These are phyloP conservation scores for Malassezia equina DNA, from an alignment of 1,284 basidiomycete species.

Conservation along the genomic window DNA sequence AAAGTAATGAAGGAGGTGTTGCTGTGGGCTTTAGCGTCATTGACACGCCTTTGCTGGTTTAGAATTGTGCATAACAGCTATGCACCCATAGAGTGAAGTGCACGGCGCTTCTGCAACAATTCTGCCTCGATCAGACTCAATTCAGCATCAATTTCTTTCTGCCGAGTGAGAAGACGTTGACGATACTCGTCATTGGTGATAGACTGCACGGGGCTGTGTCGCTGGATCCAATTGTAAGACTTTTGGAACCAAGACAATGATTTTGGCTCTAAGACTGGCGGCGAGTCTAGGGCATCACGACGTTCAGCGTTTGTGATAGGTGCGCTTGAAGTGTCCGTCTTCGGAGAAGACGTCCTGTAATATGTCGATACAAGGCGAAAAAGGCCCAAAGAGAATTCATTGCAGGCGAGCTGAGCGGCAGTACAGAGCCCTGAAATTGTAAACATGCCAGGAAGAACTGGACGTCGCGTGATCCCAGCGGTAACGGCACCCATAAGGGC, in stretches of 20 bases:
- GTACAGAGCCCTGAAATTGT: conserved; percentile 7
- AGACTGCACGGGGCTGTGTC: conserved; percentile 5
- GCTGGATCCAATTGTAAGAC: not conserved
- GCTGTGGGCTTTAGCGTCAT: conserved; percentile 81
- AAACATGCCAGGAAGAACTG: conserved; percentile 3
- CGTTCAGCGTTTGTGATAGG: not conserved
- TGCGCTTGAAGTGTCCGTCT: not conserved
- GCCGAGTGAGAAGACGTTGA: not conserved
- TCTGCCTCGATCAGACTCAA: conserved; percentile 6
- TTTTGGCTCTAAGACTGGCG: not conserved
- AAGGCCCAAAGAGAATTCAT: not conserved
- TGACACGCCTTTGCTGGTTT: conserved; percentile 66
- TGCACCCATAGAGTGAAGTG: not conserved
- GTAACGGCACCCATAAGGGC: conserved; percentile 5
- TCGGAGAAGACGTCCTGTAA: not conserved
- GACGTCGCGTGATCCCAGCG: not conserved
- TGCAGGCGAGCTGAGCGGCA: not conserved
- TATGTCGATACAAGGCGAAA: not conserved
- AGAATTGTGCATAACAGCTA: not conserved
- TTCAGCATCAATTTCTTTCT: conserved; percentile 6
- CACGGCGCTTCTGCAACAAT: not conserved
- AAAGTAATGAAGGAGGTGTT: conserved; percentile 87
- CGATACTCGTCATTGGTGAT: conserved; percentile 9
- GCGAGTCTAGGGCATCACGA: not conserved
- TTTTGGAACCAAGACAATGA: not conserved